A percentile compares a stretch with the other conserved stretches of the same genome.
These are phyloP conservation scores for Cucurbita ficifolia DNA, from an alignment of 306 rosid genomes.

Conservation along the genomic window DNA sequence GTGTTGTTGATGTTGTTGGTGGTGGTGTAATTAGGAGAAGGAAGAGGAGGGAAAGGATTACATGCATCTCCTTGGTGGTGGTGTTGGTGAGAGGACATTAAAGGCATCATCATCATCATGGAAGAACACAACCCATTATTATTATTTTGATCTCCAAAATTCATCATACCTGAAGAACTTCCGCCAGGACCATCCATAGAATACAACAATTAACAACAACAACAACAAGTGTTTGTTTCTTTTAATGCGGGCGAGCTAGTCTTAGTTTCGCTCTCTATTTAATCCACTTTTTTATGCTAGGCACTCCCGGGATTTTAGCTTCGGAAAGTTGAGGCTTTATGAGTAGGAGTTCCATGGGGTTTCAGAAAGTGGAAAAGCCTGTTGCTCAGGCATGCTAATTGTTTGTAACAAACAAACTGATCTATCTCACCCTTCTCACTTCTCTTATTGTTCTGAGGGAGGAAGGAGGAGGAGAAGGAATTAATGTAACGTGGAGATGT, in stretches of 20 bases:
- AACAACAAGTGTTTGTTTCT: not conserved
- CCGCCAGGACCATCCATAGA: conserved; percentile 40
- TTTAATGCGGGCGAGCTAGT: too few relatives aligned
- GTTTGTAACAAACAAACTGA: too few relatives aligned
- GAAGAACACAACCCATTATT: conserved; percentile 34
- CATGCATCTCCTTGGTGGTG: conserved; percentile 18
- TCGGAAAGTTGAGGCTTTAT: conserved; percentile 43
- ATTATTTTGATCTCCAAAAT: conserved; percentile 48
- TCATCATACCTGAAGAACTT: conserved; percentile 29
- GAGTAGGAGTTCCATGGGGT: too few relatives aligned
- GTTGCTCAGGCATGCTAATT: too few relatives aligned
- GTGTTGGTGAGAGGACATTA: conserved; percentile 32
- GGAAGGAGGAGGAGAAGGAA: too few relatives aligned
- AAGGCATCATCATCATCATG: conserved; percentile 67
- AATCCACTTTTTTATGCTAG: not conserved
- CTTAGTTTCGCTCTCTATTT: not conserved
- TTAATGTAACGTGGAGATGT: not conserved
- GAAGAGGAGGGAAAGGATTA: conserved; percentile 27
- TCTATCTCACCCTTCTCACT: too few relatives aligned
- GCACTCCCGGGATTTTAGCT: conserved; percentile 85
- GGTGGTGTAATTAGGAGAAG: conserved; percentile 4
- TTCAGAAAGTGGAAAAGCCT: too few relatives aligned
- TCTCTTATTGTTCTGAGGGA: too few relatives aligned
- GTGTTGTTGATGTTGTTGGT: conserved; percentile 10
- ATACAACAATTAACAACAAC: not conserved